Evolutionary conservation across 1,284 basidiomycete species (phyloP), one percentile per base, ranked within the genome.

Genomic region (Salmacisia buchloeana): DNA sequence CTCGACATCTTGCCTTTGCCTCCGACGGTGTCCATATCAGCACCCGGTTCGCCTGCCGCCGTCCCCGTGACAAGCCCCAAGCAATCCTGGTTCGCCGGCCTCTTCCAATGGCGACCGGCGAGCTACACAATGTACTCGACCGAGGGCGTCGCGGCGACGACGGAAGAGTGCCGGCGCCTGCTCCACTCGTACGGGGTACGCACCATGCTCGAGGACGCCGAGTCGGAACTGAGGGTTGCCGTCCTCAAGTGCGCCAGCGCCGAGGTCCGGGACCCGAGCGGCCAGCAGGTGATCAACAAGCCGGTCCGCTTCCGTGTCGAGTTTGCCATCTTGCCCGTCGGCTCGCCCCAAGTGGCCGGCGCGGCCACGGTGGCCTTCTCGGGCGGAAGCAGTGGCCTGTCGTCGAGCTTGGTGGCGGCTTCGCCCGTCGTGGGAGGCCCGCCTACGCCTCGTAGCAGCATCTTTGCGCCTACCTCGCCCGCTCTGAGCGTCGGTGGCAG

Each of bases 21-120:
- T n/a, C 35, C 58, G 1, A 60, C 49, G 15, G 59, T 34, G 18
- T 57, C 49, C 12, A 31, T 54, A 9, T 54, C 49, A 13, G 49
- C 49, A 15, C 49, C 49, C 1, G 49, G 27, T 4, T 31, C 49
- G 15, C n/a, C n/a, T n/a, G n/a, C n/a, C n/a, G n/a, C n/a, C n/a
- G n/a, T n/a, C n/a, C n/a, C n/a, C n/a, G n/a, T n/a, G n/a, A n/a
- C n/a, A n/a, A 39, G 65, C 60, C 34, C 75, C 68, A 89, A 88
- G 79, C 86, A 89, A 57, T 87, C 86, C 63, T 97, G 94, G 94
- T 87, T 97, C 70, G 86, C 87, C 60, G 89, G 88, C 68, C 85
- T 96, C 54, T 94, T 97, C 85, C 89, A 87, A 76, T 88, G 91
- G 83, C 91, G 88, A 75, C 87, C 90, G 0, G 83, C 85, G 18